phyloP scores from a whole-genome alignment of 1,284 basidiomycete genomes.

The Schizophyllum commune region DNA sequence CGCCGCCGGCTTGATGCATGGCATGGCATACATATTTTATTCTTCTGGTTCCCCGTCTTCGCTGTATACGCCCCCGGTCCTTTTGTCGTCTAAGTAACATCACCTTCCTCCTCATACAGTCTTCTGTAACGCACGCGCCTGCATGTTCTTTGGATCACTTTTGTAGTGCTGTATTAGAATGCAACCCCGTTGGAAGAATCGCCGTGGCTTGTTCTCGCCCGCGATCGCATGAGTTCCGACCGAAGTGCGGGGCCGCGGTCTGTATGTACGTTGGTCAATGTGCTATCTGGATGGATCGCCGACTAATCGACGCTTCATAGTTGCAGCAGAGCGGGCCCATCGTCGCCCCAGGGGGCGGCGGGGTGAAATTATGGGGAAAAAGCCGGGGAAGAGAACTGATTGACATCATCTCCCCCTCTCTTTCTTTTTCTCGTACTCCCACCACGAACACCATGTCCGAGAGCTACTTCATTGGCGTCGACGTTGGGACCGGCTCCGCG shows the following conservation, averaged over 20 bases:
- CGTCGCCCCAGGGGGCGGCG: background rate
- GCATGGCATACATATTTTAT: background rate
- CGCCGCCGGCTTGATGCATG: background rate
- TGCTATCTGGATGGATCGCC: too few relatives aligned
- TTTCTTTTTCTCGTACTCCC: background rate
- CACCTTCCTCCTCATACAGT: background rate
- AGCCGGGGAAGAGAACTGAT: background rate
- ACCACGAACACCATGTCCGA: constrained; percentile 19
- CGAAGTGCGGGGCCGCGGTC: too few relatives aligned
- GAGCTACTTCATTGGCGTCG: constrained; percentile 61
- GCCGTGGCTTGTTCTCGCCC: background rate
- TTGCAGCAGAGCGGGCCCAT: too few relatives aligned
- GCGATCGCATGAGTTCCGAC: too few relatives aligned
- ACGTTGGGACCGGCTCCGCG: constrained; percentile 90
- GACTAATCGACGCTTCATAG: too few relatives aligned
- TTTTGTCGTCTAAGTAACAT: background rate
- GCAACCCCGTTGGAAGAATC: background rate
- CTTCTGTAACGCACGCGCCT: background rate
- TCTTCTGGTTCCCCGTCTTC: background rate
- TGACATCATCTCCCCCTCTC: background rate
- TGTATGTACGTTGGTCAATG: too few relatives aligned
- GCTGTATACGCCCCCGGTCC: background rate
- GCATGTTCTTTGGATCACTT: background rate
- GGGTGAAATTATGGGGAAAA: background rate
- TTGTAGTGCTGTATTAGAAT: background rate